phyloP scores from a whole-genome alignment of 2,329 filamentous ascomycete genomes.

The Aureobasidium leucospermi region DNA sequence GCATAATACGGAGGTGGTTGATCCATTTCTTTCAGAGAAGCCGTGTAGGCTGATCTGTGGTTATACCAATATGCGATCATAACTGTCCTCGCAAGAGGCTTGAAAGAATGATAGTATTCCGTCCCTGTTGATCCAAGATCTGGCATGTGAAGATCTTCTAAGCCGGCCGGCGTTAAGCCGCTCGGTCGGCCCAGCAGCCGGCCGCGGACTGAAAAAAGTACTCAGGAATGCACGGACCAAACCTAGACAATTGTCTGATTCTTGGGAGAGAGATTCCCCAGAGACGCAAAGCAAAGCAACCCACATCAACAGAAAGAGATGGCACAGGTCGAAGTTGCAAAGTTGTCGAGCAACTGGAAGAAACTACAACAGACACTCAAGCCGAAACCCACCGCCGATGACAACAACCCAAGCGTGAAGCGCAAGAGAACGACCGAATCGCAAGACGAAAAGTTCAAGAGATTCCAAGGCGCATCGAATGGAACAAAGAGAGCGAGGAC shows the following conservation, averaged over 20 bases:
- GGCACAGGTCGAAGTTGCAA: conserved; percentile 20
- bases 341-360: conserved; percentile 63
- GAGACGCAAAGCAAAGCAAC: neutral
- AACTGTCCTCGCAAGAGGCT: neutral
- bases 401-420: conserved; percentile 25
- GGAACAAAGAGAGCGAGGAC: conserved; percentile 15
- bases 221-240: neutral
- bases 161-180: conserved; percentile 3
- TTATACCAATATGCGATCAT: too few species aligned
- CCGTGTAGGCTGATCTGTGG: too few species aligned
- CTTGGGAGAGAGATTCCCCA: neutral
- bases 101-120: neutral
- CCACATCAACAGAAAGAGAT: neutral
- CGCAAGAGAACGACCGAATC: conserved; percentile 23
- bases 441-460: conserved; percentile 15
- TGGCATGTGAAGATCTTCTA: conserved; percentile 2
- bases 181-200: neutral
- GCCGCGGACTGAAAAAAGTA: neutral
- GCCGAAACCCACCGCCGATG: conserved; percentile 20
- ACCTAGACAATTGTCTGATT: too few species aligned
- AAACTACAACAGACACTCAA: conserved; percentile 57
- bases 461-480: conserved; percentile 10
- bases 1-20: neutral
- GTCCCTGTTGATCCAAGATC: conserved; percentile 1
- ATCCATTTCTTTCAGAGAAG: too few species aligned